phyloP scores from a whole-genome alignment of 345 rosid genomes.

The Acer campestre region DNA sequence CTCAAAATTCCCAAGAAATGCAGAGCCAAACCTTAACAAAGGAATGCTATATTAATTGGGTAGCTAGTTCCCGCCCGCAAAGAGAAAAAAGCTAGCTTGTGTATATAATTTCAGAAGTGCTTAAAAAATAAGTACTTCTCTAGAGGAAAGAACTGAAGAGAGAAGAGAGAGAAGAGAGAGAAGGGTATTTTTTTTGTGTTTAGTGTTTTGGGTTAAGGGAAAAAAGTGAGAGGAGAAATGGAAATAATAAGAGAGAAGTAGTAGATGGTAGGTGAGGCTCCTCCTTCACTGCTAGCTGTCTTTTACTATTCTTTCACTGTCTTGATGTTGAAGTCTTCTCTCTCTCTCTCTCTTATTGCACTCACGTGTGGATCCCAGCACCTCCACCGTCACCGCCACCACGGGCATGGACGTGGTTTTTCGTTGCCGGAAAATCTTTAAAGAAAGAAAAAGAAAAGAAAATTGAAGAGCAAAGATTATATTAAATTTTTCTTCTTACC shows the following conservation, averaged over 20 bases:
- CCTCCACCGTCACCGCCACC: background rate
- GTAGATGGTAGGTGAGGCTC: constrained; percentile 53
- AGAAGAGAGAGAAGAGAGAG: background rate
- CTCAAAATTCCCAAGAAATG: background rate
- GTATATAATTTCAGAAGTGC: no score
- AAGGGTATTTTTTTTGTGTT: background rate
- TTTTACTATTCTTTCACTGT: constrained; percentile 41
- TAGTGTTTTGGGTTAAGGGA: background rate
- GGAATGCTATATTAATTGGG: no score
- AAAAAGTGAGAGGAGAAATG: background rate
- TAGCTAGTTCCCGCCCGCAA: no score
- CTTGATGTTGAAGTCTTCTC: constrained; percentile 58
- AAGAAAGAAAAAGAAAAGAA: no score
- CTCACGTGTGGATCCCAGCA: constrained; percentile 14
- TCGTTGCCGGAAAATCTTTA: no score
- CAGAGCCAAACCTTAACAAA: no score
- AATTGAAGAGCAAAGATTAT: no score
- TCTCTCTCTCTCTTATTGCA: constrained; percentile 14
- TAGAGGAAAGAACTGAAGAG: no score
- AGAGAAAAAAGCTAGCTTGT: no score
- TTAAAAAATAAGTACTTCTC: no score
- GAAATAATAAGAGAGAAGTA: constrained; percentile 4
- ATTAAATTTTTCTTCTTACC: no score
- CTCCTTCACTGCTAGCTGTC: constrained; percentile 77
- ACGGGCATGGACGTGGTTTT: no score